Conservation (phyloP, 1,284 basidiomycete genomes). For the Trichosporon sp. region DNA sequence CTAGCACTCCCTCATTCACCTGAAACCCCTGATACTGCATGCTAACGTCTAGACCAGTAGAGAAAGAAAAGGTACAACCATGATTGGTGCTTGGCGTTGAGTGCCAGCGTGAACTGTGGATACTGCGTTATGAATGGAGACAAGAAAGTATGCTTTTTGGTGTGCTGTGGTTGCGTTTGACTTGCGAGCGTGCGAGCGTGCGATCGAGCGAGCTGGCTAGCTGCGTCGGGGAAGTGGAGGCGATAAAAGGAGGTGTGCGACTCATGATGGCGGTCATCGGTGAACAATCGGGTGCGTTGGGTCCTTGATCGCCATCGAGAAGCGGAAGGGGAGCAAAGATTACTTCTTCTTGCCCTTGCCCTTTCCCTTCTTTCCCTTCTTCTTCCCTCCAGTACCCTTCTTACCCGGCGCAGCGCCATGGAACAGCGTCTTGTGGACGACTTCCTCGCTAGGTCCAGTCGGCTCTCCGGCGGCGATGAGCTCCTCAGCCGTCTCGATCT, state of each 20-base stretch:
- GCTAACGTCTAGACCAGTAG: neutral
- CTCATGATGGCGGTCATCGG: too few species aligned
- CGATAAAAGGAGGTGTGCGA: too few species aligned
- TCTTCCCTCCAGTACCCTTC: neutral
- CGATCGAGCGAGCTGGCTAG: too few species aligned
- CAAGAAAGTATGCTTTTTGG: neutral
- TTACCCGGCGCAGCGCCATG: neutral
- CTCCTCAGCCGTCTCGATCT: conserved; percentile 2
- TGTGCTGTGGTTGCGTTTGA: too few species aligned
- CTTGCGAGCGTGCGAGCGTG: too few species aligned
- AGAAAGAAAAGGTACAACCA: neutral
- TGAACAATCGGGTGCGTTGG: too few species aligned
- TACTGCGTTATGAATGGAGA: neutral
- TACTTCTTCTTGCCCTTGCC: neutral
- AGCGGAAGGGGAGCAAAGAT: neutral
- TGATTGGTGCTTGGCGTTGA: neutral
- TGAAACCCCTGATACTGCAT: neutral
- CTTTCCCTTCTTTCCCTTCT: neutral
- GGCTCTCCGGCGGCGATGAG: neutral
- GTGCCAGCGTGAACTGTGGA: neutral
- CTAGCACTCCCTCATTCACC: neutral
- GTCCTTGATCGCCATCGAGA: neutral
- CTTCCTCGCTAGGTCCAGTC: conserved; percentile 5
- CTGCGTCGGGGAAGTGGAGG: too few species aligned
- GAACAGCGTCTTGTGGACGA: conserved; percentile 20